A percentile compares a stretch with the other conserved stretches of the same genome.
These are phyloP conservation scores for Scheffersomyces illinoinensis DNA, from an alignment of 1,139 yeast species.

Conservation along the genomic window DNA sequence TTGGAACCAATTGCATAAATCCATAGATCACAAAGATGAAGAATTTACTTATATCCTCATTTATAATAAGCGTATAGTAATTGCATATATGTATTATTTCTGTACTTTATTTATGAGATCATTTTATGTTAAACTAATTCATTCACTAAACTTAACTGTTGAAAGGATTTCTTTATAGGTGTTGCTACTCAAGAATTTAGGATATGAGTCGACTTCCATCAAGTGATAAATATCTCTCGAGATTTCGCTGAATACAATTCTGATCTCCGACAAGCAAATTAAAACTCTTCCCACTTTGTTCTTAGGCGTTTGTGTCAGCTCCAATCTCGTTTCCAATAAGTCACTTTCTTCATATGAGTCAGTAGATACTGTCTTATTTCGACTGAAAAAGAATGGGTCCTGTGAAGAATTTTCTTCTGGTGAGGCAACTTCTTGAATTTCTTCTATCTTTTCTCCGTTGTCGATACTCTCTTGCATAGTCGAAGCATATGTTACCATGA, in stretches of 20 bases:
- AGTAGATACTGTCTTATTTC: not conserved
- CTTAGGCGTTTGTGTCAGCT: constrained; percentile 12
- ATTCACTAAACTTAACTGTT: not conserved
- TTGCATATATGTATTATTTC: not conserved
- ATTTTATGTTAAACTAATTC: not conserved
- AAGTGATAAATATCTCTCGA: constrained; percentile 51
- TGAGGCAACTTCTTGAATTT: not conserved
- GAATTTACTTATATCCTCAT: not conserved
- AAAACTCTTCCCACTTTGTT: constrained; percentile 26
- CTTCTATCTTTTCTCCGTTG: not conserved
- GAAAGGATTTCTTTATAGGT: not conserved
- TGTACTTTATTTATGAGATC: not conserved
- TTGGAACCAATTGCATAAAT: constrained; percentile 62
- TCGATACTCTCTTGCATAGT: not conserved
- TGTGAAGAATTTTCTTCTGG: not conserved
- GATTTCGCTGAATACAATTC: constrained; percentile 42
- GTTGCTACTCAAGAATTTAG: constrained; percentile 55
- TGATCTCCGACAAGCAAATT: constrained; percentile 31
- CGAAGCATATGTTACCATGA: not conserved
- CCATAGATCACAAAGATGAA: not conserved
- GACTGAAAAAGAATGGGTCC: not conserved
- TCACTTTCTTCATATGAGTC: not conserved
- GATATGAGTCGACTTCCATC: constrained; percentile 75
- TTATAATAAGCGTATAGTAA: not conserved
- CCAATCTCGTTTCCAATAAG: not conserved